phyloP scores from a whole-genome alignment of 2,329 filamentous ascomycete species.

The Taxawa tesnikishii region DNA sequence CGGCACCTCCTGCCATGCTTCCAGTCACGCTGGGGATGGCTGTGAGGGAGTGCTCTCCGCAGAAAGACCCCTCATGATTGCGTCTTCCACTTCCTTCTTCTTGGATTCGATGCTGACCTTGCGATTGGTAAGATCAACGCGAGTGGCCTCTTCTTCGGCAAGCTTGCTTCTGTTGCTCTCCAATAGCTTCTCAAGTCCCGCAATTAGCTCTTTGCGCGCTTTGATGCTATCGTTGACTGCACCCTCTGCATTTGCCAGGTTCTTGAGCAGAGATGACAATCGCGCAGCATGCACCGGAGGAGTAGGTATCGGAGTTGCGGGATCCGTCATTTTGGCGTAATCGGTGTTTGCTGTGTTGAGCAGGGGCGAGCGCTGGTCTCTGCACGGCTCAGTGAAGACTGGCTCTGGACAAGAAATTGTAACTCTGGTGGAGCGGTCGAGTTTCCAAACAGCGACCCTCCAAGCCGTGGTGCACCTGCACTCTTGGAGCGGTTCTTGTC shows the following conservation, averaged over 20 bases:
- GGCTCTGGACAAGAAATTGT: constrained; percentile 58
- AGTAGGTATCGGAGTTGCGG: constrained; percentile 55
- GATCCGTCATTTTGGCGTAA: constrained; percentile 71
- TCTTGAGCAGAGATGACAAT: constrained; percentile 80
- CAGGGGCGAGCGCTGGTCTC: constrained; percentile 52
- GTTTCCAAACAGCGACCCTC: constrained; percentile 57
- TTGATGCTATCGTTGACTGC: constrained; percentile 85
- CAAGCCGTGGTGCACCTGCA: constrained; percentile 7
- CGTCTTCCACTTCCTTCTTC: constrained; percentile 80
- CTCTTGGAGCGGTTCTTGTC: constrained; percentile 31
- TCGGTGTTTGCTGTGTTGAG: constrained; percentile 64
- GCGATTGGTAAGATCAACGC: constrained; percentile 52
- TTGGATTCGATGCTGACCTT: constrained; percentile 64
- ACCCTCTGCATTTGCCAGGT: constrained; percentile 74
- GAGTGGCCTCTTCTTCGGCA: constrained; percentile 53
- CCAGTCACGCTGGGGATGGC: constrained; percentile 14
- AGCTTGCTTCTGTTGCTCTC: constrained; percentile 60
- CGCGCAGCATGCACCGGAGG: constrained; percentile 86
- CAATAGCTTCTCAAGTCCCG: constrained; percentile 71
- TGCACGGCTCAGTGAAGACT: constrained; percentile 63
- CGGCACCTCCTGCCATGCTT: constrained; percentile 1
- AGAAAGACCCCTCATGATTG: constrained; percentile 74
- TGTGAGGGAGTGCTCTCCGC: constrained; percentile 14
- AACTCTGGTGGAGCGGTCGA: constrained; percentile 58
- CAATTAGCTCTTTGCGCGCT: constrained; percentile 64